Base-by-base conservation (phyloP, 352 stramenopile species). In the Phytophthora agathidicida region DNA sequence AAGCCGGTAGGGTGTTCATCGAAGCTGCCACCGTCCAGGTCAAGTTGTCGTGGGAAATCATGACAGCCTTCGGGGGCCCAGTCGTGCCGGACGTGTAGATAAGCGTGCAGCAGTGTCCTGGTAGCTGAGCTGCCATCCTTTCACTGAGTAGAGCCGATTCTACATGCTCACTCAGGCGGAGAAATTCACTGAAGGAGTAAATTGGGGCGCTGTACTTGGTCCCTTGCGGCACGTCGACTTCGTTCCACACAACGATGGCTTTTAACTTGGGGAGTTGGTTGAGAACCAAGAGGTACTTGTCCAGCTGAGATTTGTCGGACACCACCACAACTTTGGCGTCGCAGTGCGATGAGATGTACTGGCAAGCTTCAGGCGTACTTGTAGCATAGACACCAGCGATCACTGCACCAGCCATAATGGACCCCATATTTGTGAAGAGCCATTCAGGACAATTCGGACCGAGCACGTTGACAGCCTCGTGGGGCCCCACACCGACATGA, bases 51-150 rank as follows among this genome's bases (percentile, higher is more conserved):
- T 91, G 77, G 16, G 78, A 88, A 68, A 91, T 80, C 80, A 91
- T 88, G 31, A 88, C 80, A 55, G 68, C 80, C 63, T 91, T 91
- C 13, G 80, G 71, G 19, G 70, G 66, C 11, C 80, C 80, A 5
- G 80, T 91, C 24, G 80, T 88, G 28, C 93, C 93, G 2, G 84
- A 96, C 23, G 90, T 98, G 77, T 98, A 98, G 58, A 98, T 96
- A 19, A 97, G 68, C 33, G 86, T 92, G 41, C 75, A 83, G 65
- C 86, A 91, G 57, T 91, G 74, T 16, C 76, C 78, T 17, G 80
- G 78, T 31, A 59, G 61, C 61, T 88, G 77, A 5, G 59, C 64
- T 16, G 35, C 39, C 44, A 89, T 88, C 39, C 77, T 75, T 42
- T 48, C 35, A 14, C 83, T 45, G 0, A 91, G 49, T 22, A 61